phyloP scores from a whole-genome alignment of 306 rosid species.

The Cyamopsis tetragonoloba region DNA sequence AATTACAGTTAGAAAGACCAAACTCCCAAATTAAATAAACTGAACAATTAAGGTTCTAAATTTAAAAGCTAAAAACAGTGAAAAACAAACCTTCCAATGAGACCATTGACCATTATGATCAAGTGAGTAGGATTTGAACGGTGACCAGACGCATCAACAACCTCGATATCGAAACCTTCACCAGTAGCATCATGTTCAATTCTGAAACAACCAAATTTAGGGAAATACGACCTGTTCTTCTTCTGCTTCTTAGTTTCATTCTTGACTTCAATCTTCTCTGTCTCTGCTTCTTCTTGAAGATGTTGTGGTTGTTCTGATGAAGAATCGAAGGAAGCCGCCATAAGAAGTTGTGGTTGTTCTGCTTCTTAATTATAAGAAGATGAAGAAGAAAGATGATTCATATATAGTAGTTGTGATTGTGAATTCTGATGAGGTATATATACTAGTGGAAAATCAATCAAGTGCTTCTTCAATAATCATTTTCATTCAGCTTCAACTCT shows the following conservation, averaged over 20 bases:
- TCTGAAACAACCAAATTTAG: constrained; percentile 59
- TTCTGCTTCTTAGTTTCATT: not conserved
- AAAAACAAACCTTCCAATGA: constrained; percentile 60
- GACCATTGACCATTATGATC: constrained; percentile 77
- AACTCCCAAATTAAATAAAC: not conserved
- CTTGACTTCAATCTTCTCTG: not conserved
- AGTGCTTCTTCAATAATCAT: not conserved
- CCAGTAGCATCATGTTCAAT: constrained; percentile 34
- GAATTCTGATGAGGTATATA: too few relatives aligned
- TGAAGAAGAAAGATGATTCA: too few relatives aligned
- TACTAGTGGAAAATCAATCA: not conserved
- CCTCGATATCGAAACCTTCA: constrained; percentile 53
- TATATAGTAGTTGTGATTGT: too few relatives aligned
- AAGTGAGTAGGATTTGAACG: constrained; percentile 54
- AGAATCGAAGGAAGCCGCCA: too few relatives aligned
- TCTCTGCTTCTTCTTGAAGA: constrained; percentile 7
- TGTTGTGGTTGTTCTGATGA: constrained; percentile 17
- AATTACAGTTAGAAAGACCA: not conserved
- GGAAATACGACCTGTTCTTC: constrained; percentile 24
- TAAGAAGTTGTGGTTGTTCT: not conserved
- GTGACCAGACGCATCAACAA: constrained; percentile 39
- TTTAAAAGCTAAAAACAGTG: not conserved
- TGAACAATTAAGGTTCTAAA: too few relatives aligned
- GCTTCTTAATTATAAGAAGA: too few relatives aligned
- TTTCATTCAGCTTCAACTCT: constrained; percentile 1